Conservation (phyloP, 768 basidiomycete species). For the Gymnopilus dilepis region DNA sequence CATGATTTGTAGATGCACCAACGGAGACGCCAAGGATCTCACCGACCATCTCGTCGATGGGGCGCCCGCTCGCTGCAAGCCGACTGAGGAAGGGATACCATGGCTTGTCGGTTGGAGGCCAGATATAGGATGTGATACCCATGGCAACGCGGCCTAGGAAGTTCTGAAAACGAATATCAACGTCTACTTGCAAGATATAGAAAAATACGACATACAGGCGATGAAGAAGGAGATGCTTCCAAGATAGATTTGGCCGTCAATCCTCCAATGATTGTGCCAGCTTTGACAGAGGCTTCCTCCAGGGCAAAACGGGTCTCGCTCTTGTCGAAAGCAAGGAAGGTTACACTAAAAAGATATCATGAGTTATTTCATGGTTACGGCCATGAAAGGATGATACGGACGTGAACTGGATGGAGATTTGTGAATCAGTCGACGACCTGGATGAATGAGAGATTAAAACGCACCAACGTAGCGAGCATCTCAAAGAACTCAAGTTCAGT, state of each 20-base stretch:
- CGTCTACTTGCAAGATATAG: not conserved
- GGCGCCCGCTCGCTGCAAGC: constrained; percentile 41
- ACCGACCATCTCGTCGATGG: constrained; percentile 46
- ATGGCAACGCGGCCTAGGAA: constrained; percentile 31
- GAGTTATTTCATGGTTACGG: not conserved
- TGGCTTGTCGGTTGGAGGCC: constrained; percentile 35
- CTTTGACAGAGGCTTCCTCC: constrained; percentile 16
- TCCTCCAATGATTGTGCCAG: constrained; percentile 12
- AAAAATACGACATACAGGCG: constrained; percentile 12
- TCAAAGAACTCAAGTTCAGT: constrained; percentile 54
- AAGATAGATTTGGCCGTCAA: constrained; percentile 15
- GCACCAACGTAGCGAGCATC: constrained; percentile 43
- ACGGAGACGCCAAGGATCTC: constrained; percentile 52
- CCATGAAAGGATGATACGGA: not conserved
- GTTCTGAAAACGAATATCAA: constrained; percentile 28
- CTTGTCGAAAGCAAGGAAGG: constrained; percentile 17
- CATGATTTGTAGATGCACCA: constrained; percentile 48
- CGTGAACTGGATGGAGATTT: constrained; percentile 12
- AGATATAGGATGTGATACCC: constrained; percentile 32
- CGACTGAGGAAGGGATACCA: constrained; percentile 44
- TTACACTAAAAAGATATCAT: constrained; percentile 8
- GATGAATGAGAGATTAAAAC: constrained; percentile 13
- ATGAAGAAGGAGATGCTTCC: constrained; percentile 13
- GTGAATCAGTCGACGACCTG: not conserved
- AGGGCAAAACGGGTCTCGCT: constrained; percentile 11